Evolutionary conservation across 306 rosid species (phyloP).

Genomic region (Delonix regia): DNA sequence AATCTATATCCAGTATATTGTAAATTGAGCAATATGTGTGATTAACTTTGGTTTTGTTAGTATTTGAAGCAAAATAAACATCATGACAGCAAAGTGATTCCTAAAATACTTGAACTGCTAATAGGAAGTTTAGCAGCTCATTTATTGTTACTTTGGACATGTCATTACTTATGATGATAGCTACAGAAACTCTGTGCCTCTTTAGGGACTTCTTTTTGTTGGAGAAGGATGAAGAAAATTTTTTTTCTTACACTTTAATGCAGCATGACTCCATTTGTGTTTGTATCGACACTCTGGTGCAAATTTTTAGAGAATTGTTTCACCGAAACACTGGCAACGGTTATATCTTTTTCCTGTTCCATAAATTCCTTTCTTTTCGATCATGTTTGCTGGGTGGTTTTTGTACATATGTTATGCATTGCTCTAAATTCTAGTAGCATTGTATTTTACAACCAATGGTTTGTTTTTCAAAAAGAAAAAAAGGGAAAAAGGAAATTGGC

Average conservation of each 20-base stretch:
- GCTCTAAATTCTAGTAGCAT: conserved; percentile 3
- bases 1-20: neutral
- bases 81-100: neutral
- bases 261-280: neutral
- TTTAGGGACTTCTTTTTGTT: neutral
- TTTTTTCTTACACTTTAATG: neutral
- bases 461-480: neutral
- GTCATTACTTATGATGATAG: neutral
- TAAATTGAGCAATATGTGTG: neutral
- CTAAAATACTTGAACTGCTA: neutral
- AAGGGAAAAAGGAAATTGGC: neutral
- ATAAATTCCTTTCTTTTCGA: neutral
- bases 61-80: neutral
- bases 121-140: neutral
- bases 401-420: neutral
- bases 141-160: neutral
- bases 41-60: neutral
- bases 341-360: neutral
- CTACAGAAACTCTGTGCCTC: neutral
- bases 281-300: neutral
- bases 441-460: neutral
- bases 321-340: neutral
- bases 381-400: neutral
- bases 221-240: neutral
- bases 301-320: neutral